These are phyloP conservation scores for Trapa incisa DNA, from an alignment of 345 rosid genomes.

Conservation along the genomic window DNA sequence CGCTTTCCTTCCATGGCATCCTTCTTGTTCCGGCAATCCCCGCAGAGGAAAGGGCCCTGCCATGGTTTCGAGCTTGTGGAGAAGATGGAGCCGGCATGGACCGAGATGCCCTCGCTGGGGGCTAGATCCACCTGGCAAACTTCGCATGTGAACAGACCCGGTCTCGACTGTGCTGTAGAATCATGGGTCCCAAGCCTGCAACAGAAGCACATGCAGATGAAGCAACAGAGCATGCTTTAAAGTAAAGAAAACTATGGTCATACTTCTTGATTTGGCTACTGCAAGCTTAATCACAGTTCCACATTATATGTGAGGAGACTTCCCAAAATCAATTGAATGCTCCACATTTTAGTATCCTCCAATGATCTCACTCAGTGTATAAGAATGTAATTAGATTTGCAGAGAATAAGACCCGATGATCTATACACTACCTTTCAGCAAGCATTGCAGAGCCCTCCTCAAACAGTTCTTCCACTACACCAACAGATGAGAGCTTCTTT, in stretches of 20 bases:
- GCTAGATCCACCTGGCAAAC: constrained; percentile 76
- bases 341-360: too few relatives aligned
- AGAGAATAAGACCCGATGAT: background rate
- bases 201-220: background rate
- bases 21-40: constrained; percentile 65
- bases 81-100: constrained; percentile 69
- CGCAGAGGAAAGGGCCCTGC: constrained; percentile 89
- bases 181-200: constrained; percentile 60
- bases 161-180: constrained; percentile 24
- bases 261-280: background rate
- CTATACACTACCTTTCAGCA: constrained; percentile 55
- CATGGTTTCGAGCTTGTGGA: constrained; percentile 63
- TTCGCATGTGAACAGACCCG: constrained; percentile 64
- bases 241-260: background rate
- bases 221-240: too few relatives aligned
- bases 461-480: constrained; percentile 80
- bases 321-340: background rate
- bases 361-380: too few relatives aligned
- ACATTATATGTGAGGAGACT: background rate
- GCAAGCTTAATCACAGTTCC: background rate
- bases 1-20: constrained; percentile 97
- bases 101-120: constrained; percentile 69
- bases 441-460: constrained; percentile 98
- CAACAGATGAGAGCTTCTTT: constrained; percentile 56
- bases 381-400: background rate